These are phyloP conservation scores for Gymnopilus dilepis DNA, from an alignment of 768 basidiomycete genomes.

Conservation along the genomic window DNA sequence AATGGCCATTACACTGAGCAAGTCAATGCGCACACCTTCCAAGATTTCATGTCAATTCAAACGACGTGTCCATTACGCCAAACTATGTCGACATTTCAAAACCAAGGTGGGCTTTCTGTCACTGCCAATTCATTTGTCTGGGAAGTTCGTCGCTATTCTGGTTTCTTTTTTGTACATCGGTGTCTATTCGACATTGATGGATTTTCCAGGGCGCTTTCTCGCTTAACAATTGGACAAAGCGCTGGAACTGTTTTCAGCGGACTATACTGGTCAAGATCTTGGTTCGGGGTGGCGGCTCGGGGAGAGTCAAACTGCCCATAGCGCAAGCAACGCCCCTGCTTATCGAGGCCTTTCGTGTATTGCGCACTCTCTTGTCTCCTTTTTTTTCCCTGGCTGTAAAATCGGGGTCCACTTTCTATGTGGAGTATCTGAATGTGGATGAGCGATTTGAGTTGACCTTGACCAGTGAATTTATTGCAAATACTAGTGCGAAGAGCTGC, in stretches of 20 bases:
- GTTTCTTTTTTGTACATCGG: background rate
- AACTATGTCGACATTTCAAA: too few relatives aligned
- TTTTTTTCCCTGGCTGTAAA: too few relatives aligned
- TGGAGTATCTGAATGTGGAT: too few relatives aligned
- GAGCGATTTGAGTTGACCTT: too few relatives aligned
- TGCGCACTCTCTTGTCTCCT: too few relatives aligned
- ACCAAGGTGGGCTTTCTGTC: background rate
- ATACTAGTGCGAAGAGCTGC: too few relatives aligned
- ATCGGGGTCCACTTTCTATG: too few relatives aligned
- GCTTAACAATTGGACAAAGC: background rate
- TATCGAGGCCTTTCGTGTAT: too few relatives aligned
- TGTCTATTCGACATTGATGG: background rate
- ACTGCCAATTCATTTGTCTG: background rate
- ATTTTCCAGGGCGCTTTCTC: background rate
- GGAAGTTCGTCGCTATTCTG: background rate
- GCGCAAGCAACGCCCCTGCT: background rate
- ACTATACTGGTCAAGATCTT: background rate
- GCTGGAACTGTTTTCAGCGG: background rate
- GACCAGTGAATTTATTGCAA: too few relatives aligned
- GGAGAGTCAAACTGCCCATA: background rate
- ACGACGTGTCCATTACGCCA: too few relatives aligned
- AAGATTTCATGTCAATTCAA: background rate
- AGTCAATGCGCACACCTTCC: too few relatives aligned
- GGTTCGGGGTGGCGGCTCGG: background rate
- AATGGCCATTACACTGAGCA: too few relatives aligned